These are phyloP conservation scores for Aphelidium insulamus DNA, from an alignment of 371 early-diverging fungal species.

Conservation along the genomic window DNA sequence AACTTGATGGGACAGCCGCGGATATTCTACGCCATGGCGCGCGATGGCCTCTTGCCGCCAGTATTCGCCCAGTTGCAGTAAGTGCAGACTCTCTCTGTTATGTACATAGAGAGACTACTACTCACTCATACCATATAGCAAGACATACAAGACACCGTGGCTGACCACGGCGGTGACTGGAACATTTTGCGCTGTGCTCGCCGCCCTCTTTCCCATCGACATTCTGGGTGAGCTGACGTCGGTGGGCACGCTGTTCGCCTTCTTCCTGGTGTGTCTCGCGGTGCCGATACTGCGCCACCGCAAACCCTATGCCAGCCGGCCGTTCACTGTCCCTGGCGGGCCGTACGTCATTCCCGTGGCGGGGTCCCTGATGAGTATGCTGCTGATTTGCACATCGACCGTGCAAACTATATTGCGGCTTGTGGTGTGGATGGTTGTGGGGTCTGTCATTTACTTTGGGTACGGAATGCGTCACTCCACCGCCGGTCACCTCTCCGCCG, in stretches of 20 bases:
- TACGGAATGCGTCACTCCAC: slow-evolving; percentile 14
- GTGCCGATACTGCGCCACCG: slow-evolving; percentile 48
- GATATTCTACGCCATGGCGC: slow-evolving; percentile 66
- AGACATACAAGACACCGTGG: slow-evolving; percentile 48
- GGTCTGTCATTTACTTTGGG: slow-evolving; percentile 9
- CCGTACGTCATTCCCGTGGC: slow-evolving; percentile 30
- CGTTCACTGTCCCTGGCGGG: slow-evolving; percentile 56
- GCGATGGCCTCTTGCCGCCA: slow-evolving; percentile 54
- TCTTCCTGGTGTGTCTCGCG: slow-evolving; percentile 56
- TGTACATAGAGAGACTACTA: neutral
- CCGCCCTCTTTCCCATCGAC: slow-evolving; percentile 56
- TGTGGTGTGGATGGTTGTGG: slow-evolving; percentile 10
- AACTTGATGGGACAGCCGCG: slow-evolving; percentile 60
- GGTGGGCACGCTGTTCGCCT: slow-evolving; percentile 61
- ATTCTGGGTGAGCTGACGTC: slow-evolving; percentile 63
- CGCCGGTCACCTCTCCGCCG: too few species aligned
- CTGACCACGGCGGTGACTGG: slow-evolving; percentile 44
- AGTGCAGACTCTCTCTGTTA: slow-evolving; percentile 5
- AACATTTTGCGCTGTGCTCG: slow-evolving; percentile 33
- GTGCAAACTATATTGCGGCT: slow-evolving; percentile 23
- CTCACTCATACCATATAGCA: too few species aligned
- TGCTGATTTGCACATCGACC: slow-evolving; percentile 34
- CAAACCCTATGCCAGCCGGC: slow-evolving; percentile 44
- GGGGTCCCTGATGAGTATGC: slow-evolving; percentile 29
- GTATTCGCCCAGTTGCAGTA: slow-evolving; percentile 40